These are phyloP conservation scores for Penicillium sp. DNA, from an alignment of 2,329 filamentous ascomycete species.

Conservation along the genomic window DNA sequence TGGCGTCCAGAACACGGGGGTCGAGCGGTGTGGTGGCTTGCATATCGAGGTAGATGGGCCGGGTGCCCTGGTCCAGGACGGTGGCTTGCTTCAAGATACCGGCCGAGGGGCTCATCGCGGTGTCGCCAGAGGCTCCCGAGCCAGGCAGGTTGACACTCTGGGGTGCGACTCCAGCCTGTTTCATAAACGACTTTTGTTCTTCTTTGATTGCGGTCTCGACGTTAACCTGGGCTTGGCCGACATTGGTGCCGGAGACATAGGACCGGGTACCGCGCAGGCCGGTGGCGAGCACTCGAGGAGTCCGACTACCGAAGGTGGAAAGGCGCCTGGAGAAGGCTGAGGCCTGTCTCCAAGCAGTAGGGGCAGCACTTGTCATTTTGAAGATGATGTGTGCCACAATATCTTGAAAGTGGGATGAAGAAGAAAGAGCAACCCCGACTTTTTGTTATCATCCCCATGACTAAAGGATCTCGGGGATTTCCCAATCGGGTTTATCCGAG, in stretches of 20 bases:
- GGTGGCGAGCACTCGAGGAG: slow-evolving; percentile 41
- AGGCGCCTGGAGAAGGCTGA: slow-evolving; percentile 58
- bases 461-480: slow-evolving; percentile 21
- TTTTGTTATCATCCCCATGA: slow-evolving; percentile 20
- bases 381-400: slow-evolving; percentile 18
- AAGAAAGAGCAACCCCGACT: slow-evolving; percentile 15
- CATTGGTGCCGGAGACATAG: slow-evolving; percentile 83
- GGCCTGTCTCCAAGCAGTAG: slow-evolving; percentile 72
- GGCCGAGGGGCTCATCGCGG: slow-evolving; percentile 78
- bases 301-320: slow-evolving; percentile 42
- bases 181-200: slow-evolving; percentile 76
- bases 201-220: slow-evolving; percentile 80
- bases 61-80: slow-evolving; percentile 85
- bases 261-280: slow-evolving; percentile 47
- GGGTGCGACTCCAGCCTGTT: slow-evolving; percentile 56
- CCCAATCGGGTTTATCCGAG: slow-evolving; percentile 20
- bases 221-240: slow-evolving; percentile 67
- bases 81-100: slow-evolving; percentile 85
- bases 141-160: slow-evolving; percentile 61
- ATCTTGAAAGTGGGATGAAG: slow-evolving; percentile 27
- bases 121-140: slow-evolving; percentile 59
- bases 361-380: slow-evolving; percentile 64
- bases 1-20: slow-evolving; percentile 89
- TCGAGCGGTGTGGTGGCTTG: slow-evolving; percentile 96
- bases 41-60: slow-evolving; percentile 97